Percentiles rank a stretch among this genome's conserved stretches.
Evolutionary conservation across 202 grass and related monocot species (phyloP).

Genomic region (Bolboschoenoplectus hybrid): DNA sequence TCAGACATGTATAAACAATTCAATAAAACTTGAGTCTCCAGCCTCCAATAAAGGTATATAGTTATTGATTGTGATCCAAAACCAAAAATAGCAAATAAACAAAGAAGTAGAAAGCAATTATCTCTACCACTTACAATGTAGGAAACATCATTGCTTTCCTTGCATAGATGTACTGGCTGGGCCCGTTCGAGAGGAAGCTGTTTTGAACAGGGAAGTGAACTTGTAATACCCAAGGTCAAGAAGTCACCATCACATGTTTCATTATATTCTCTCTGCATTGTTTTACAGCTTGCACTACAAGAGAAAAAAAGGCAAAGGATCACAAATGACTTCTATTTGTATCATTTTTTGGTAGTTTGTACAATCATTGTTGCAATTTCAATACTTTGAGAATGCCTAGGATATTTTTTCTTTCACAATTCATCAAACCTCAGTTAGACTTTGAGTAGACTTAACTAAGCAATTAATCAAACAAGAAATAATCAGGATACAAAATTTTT

Average conservation of each 20-base stretch:
- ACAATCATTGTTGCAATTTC: not conserved
- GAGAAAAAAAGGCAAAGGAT: not conserved
- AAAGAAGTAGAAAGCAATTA: slow-evolving; percentile 17
- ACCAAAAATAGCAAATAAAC: not conserved
- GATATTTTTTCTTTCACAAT: not conserved
- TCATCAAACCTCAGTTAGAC: not conserved
- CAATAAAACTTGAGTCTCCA: not conserved
- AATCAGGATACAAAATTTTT: not conserved
- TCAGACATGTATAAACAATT: not conserved
- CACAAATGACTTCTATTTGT: slow-evolving; percentile 9
- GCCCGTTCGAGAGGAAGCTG: slow-evolving; percentile 12
- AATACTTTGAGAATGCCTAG: not conserved
- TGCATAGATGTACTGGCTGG: not conserved
- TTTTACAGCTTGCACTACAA: slow-evolving; percentile 32
- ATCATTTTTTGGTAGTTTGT: not conserved
- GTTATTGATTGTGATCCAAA: slow-evolving; percentile 2
- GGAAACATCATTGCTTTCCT: slow-evolving; percentile 27
- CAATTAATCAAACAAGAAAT: not conserved
- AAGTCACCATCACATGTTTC: slow-evolving; percentile 37
- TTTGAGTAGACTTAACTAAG: not conserved
- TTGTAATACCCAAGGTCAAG: slow-evolving; percentile 39
- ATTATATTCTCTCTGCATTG: slow-evolving; percentile 10
- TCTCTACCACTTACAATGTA: slow-evolving; percentile 20
- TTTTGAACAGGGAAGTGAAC: slow-evolving; percentile 29
- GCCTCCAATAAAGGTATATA: not conserved